A percentile compares a stretch with the other conserved stretches of the same genome.
Evolutionary conservation across 2,329 filamentous ascomycete species (phyloP).

Genomic region (Talaromyces sp.): DNA sequence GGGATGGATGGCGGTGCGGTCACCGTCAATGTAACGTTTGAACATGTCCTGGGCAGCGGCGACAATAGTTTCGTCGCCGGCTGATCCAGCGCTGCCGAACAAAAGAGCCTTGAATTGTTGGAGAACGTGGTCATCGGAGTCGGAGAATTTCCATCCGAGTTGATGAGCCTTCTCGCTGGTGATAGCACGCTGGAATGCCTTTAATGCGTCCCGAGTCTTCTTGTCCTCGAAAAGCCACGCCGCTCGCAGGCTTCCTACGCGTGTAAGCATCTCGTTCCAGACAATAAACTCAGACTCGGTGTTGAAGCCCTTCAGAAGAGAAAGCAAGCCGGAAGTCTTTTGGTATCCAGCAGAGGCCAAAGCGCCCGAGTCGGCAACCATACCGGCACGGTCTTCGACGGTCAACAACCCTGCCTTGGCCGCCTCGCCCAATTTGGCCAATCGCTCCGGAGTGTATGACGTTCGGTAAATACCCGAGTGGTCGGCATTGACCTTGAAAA

Average conservation of each 20-base stretch:
- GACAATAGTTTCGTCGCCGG: constrained; percentile 74
- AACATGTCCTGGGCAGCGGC: constrained; percentile 88
- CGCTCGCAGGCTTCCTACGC: constrained; percentile 71
- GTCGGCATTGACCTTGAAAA: constrained; percentile 96
- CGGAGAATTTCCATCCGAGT: constrained; percentile 82
- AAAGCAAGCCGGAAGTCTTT: constrained; percentile 84
- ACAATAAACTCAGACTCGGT: constrained; percentile 84
- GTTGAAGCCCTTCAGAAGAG: constrained; percentile 78
- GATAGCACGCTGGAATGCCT: constrained; percentile 77
- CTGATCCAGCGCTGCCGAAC: constrained; percentile 77
- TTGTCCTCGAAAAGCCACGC: constrained; percentile 88
- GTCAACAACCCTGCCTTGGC: constrained; percentile 75
- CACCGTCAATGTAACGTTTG: constrained; percentile 73
- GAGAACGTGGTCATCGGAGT: constrained; percentile 79
- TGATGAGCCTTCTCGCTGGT: constrained; percentile 77
- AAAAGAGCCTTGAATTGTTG: constrained; percentile 93
- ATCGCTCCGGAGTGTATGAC: constrained; percentile 75
- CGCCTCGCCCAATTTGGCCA: constrained; percentile 82
- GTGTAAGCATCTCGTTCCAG: constrained; percentile 85
- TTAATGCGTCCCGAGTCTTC: constrained; percentile 66
- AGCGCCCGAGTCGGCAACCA: constrained; percentile 90
- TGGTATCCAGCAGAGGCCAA: constrained; percentile 87
- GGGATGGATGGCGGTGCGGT: constrained; percentile 78
- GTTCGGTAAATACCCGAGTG: constrained; percentile 92
- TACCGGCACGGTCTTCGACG: constrained; percentile 88